These are phyloP conservation scores for Suillus sp. DNA, from an alignment of 768 basidiomycete species.

Conservation along the genomic window DNA sequence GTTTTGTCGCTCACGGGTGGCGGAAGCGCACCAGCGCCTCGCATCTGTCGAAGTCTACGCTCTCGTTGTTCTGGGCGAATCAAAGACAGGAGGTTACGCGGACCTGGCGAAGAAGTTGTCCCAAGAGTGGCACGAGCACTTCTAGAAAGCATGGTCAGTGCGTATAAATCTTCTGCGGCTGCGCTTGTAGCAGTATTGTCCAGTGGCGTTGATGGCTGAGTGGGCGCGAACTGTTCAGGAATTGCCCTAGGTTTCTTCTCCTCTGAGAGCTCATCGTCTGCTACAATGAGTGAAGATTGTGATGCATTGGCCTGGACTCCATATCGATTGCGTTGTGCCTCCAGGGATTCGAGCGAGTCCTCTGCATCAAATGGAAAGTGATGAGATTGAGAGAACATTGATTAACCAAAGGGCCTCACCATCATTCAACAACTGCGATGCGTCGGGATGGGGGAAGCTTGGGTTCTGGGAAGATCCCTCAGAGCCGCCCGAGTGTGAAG, in stretches of 20 bases:
- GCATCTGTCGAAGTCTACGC: not conserved
- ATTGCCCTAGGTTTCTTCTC: not conserved
- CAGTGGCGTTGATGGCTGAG: not conserved
- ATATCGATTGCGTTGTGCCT: not conserved
- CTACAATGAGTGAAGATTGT: constrained; percentile 1
- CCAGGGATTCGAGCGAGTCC: not conserved
- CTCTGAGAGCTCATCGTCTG: not conserved
- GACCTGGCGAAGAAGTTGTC: not conserved
- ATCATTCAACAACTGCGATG: constrained; percentile 7
- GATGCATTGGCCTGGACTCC: not conserved
- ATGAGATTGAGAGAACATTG: not conserved
- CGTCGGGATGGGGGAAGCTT: constrained; percentile 28
- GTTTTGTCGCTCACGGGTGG: not conserved
- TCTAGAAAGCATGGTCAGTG: not conserved
- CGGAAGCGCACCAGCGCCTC: not conserved
- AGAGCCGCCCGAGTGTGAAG: constrained; percentile 42
- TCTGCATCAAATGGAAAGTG: not conserved
- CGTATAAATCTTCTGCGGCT: not conserved
- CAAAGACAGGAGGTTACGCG: not conserved
- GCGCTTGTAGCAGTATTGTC: not conserved
- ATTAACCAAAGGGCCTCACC: not conserved
- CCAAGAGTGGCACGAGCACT: constrained; percentile 5
- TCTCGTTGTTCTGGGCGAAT: constrained; percentile 9
- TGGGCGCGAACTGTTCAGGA: not conserved
- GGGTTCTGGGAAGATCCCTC: constrained; percentile 26